A percentile compares a stretch with the other conserved stretches of the same genome.
These are phyloP conservation scores for Magnolia sinica DNA, from an alignment of 164 flowering plant genomes.

Conservation along the genomic window DNA sequence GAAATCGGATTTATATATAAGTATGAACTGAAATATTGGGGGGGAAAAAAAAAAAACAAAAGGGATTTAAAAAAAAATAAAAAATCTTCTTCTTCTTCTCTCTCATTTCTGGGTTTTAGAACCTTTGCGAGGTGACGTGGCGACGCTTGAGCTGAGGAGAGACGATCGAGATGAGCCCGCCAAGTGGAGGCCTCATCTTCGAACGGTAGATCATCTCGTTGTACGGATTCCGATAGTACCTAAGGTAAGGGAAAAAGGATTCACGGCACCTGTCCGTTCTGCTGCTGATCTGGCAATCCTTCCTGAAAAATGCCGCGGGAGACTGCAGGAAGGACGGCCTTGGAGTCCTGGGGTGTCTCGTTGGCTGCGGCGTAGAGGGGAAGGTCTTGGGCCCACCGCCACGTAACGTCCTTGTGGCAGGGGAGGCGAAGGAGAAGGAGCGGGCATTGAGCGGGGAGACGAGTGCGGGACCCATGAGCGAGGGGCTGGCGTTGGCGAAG, in stretches of 20 bases:
- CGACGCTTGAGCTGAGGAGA: constrained; percentile 65
- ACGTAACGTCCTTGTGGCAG: constrained; percentile 55
- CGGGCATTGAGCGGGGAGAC: constrained; percentile 90
- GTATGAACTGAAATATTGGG: not conserved
- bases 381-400: constrained; percentile 29
- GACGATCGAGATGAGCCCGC: constrained; percentile 91
- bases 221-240: constrained; percentile 80
- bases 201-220: constrained; percentile 91
- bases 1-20: not conserved
- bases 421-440: constrained; percentile 88
- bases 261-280: constrained; percentile 51
- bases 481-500: constrained; percentile 22
- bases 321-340: constrained; percentile 88
- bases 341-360: constrained; percentile 54
- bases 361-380: constrained; percentile 43
- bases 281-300: constrained; percentile 49
- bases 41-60: not conserved
- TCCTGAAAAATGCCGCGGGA: constrained; percentile 71
- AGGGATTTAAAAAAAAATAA: not conserved
- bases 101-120: constrained; percentile 24
- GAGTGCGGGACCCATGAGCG: constrained; percentile 53
- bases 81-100: not conserved
- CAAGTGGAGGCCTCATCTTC: constrained; percentile 97
- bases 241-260: constrained; percentile 60
- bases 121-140: constrained; percentile 84